These are phyloP conservation scores for Lolium perenne DNA, from an alignment of 176 grass and related monocot species.

Conservation along the genomic window DNA sequence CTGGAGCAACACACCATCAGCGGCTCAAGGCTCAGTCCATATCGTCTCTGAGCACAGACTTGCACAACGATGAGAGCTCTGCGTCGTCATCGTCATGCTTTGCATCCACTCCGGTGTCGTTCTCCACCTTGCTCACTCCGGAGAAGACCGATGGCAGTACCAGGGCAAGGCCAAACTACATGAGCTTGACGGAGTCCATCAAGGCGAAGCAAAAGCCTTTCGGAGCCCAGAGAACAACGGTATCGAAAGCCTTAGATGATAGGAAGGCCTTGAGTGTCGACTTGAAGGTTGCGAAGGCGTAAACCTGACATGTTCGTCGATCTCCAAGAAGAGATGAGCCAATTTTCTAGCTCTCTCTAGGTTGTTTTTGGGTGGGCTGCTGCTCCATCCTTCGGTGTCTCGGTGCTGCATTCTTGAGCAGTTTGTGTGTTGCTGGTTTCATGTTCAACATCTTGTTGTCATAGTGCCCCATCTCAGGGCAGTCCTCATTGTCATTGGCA, in stretches of 20 bases:
- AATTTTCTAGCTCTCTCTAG: constrained; percentile 34
- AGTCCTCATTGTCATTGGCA: constrained; percentile 42
- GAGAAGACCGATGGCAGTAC: constrained; percentile 57
- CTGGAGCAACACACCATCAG: constrained; percentile 39
- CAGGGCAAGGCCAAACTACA: constrained; percentile 73
- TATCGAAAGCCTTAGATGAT: constrained; percentile 44
- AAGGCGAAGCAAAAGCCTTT: constrained; percentile 73
- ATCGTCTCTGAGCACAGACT: constrained; percentile 81
- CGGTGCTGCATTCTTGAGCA: too few species aligned
- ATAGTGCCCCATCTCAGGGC: too few species aligned
- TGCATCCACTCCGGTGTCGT: constrained; percentile 67
- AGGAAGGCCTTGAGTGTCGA: constrained; percentile 46
- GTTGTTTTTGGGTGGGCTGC: constrained; percentile 33
- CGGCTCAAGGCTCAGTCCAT: constrained; percentile 57
- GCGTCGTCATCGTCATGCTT: constrained; percentile 79
- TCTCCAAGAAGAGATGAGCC: constrained; percentile 35
- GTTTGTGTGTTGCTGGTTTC: too few species aligned
- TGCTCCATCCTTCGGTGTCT: constrained; percentile 7
- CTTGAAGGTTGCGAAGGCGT: neutral
- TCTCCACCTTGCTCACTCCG: constrained; percentile 56
- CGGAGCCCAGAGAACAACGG: constrained; percentile 33
- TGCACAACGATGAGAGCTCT: constrained; percentile 82
- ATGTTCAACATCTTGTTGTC: too few species aligned
- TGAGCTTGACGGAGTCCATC: constrained; percentile 92
- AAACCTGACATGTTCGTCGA: neutral